Base-by-base conservation (phyloP, 202 grass and related monocot genomes). In the Zoysia matrella region DNA sequence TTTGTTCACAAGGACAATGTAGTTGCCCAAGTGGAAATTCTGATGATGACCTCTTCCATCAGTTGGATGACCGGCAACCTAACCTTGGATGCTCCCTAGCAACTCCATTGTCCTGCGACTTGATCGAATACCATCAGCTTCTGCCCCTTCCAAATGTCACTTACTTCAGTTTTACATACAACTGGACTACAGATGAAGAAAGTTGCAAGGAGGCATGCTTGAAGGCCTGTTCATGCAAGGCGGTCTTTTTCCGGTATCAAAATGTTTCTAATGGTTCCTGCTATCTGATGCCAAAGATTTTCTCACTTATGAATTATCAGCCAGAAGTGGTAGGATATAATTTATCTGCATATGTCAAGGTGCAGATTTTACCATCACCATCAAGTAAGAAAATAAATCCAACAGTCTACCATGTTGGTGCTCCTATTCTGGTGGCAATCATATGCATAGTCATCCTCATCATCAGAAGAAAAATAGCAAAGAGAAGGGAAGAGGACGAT, bases 151-250 rank as follows among this genome's bases (percentile, higher is more conserved):
- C 80, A 55, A 73, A 91, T 72, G 86, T 89, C 69, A 87, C 85
- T 7, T 92, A 93, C 67, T 98, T 95, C 79, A 88, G 47, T 82
- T 92, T 80, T 84, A 71, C 74, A 77, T 2, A 91, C 12, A 80
- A 75, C 79, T 79, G 78, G 82, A 46, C 71, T 47, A 93, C 86
- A 1, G 41, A 88, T 47, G 87, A 93, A 87, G 85, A 88, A 76
- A 90, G 87, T 53, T 98, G 92, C 89, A 92, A 80, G 85, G 67
- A 85, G 52, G 72, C 87, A 65, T 98, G 92, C 57, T 55, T 93
- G 74, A 95, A 87, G 73, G 79, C 85, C 7, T 98, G 89, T 72
- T 87, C 87, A 63, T 98, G 96, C 80, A 89, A 90, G 75, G 96
- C 85, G 18, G 89, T 52, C 1, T 71, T 95, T 83, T 98, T 98